Evolutionary conservation across 108 stramenopile species (phyloP), one percentile per base, ranked within the genome.

Genomic region (Fistulifera pelliculosa): DNA sequence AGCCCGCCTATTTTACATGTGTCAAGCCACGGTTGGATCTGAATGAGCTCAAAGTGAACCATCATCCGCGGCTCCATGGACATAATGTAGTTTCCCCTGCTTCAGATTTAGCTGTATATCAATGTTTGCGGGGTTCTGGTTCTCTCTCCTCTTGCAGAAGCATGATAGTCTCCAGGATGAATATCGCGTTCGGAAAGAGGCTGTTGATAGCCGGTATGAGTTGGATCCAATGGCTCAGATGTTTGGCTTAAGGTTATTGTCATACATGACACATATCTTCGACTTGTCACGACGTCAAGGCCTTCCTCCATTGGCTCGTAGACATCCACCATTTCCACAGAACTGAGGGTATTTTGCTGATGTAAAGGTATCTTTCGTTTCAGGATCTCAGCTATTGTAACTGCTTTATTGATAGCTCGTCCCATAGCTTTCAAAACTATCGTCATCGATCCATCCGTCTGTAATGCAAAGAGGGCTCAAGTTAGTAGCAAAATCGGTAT

Each of bases 291-390:
- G 31, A 74, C 66, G 54, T 91, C 89, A 27, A 91, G 56, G 38
- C 89, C 89, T 65, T 91, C 89, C 60, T 91, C 89, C 26, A 91
- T 54, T 15, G 89, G 89, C 64, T 87, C 89, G 52, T 76, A 91
- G 14, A 87, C 74, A 47, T 91, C 85, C n/a, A 81, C 64, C 63
- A 91, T 82, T 52, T 91, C 79, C 17, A 77, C 79, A 18, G 74
- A 79, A 27, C 70, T 77, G 24, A 91, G 51, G 26, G 62, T 59
- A 43, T 83, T 87, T 27, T 81, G 52, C 61, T 91, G 89, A 56
- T 91, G 83, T 17, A 91, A 68, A 22, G 85, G 85, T 76, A 85
- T 73, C 53, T 87, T 87, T 52, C 81, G 74, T 64, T 91, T 91
- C 43, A 91, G 51, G 50, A 90, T 90, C 55, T 90, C 89, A 0